Percentiles rank a stretch among this genome's conserved stretches.
phyloP scores from a whole-genome alignment of 768 basidiomycete species.

The Agrocybe praecox region DNA sequence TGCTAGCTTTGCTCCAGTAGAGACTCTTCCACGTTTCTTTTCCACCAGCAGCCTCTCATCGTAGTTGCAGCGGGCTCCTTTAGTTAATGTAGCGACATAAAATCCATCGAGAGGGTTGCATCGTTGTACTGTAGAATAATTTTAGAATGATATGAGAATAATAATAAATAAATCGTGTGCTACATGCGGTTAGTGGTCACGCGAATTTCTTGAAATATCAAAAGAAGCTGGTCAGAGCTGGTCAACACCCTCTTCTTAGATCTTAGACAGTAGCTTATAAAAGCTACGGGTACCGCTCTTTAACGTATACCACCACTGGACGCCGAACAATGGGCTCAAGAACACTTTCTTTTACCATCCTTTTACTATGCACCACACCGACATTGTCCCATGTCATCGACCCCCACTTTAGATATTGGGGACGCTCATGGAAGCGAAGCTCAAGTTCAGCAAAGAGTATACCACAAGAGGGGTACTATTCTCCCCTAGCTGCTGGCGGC shows the following conservation, averaged over 20 bases:
- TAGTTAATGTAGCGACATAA: no score
- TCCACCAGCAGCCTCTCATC: no score
- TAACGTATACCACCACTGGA: not conserved
- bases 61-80: no score
- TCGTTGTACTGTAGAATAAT: no score
- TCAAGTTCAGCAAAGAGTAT: constrained; percentile 31
- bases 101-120: no score
- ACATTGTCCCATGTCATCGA: constrained; percentile 15
- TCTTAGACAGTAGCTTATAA: no score
- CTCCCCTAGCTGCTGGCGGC: constrained; percentile 60
- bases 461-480: constrained; percentile 60
- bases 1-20: not conserved
- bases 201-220: not conserved
- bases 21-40: no score
- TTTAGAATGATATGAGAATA: no score
- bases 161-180: no score
- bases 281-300: not conserved
- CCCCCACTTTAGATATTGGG: constrained; percentile 11
- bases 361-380: constrained; percentile 19
- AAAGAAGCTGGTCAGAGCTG: not conserved
- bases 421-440: constrained; percentile 15
- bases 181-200: not conserved
- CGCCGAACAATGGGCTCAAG: constrained; percentile 14
- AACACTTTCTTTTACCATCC: constrained; percentile 19
- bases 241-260: not conserved